phyloP scores from a whole-genome alignment of 305 asterid genomes.

The Fraxinus floribunda region DNA sequence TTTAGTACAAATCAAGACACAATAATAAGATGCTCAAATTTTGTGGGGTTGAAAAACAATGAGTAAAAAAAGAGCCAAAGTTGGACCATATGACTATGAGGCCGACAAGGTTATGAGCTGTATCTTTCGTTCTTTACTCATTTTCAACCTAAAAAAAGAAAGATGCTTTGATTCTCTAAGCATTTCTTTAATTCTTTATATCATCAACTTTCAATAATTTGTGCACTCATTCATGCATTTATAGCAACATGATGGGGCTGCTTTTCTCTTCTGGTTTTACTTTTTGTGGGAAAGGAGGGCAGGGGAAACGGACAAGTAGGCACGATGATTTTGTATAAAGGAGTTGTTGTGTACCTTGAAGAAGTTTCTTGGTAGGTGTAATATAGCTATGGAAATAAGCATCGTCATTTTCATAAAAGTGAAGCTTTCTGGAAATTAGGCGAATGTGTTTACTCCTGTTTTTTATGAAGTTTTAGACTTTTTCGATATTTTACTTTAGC shows the following conservation, averaged over 20 bases:
- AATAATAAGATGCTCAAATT: slow-evolving; percentile 16
- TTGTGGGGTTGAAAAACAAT: slow-evolving; percentile 10
- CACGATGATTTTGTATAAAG: neutral
- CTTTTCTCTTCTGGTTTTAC: neutral
- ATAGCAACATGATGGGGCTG: slow-evolving; percentile 17
- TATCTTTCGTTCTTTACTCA: neutral
- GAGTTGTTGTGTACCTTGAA: neutral
- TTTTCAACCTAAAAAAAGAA: neutral
- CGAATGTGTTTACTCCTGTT: neutral
- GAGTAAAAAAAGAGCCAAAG: neutral
- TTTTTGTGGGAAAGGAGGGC: neutral
- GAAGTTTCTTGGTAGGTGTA: neutral
- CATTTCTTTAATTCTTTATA: neutral
- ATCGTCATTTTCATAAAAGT: neutral
- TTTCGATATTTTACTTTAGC: neutral
- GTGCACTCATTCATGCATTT: neutral
- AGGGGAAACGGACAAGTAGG: neutral
- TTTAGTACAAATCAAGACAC: neutral
- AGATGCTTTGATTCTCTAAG: slow-evolving; percentile 10
- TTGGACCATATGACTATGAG: neutral
- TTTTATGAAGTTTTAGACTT: too few species aligned
- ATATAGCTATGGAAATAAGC: neutral
- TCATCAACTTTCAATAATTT: neutral
- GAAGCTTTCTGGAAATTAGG: too few species aligned
- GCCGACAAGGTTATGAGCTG: slow-evolving; percentile 23